These are phyloP conservation scores for Podospora conica DNA, from an alignment of 495 filamentous ascomycete species.

Conservation along the genomic window DNA sequence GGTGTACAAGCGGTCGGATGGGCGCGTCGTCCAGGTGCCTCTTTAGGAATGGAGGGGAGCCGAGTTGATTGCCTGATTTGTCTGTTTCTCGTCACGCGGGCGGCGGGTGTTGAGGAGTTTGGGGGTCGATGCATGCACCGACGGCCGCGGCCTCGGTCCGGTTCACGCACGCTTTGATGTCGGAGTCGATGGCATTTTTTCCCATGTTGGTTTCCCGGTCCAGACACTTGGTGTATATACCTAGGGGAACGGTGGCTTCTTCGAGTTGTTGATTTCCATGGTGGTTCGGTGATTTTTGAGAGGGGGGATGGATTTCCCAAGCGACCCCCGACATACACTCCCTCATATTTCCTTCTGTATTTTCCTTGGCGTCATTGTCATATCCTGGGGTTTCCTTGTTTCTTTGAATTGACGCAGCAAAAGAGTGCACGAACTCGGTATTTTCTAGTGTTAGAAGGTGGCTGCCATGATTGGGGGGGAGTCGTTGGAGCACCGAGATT, in stretches of 20 bases:
- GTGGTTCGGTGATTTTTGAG: background rate
- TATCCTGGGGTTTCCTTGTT: background rate
- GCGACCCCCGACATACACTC: background rate
- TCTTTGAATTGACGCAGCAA: background rate
- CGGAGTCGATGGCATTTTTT: background rate
- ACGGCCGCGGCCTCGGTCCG: background rate
- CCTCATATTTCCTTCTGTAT: background rate
- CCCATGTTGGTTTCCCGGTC: background rate
- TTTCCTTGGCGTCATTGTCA: background rate
- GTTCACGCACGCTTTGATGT: background rate
- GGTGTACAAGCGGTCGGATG: conserved; percentile 22
- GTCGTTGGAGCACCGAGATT: background rate
- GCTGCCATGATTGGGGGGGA: background rate
- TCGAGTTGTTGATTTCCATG: background rate
- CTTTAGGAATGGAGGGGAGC: too few relatives aligned
- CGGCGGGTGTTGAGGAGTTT: background rate
- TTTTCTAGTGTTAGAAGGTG: too few relatives aligned
- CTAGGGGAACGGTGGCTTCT: background rate
- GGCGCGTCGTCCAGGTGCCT: background rate
- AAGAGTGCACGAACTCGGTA: background rate
- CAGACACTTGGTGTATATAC: background rate
- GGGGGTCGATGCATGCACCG: background rate
- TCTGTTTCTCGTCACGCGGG: background rate
- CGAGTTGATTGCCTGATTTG: background rate
- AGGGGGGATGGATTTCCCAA: background rate